These are phyloP conservation scores for Triticum urartu DNA, from an alignment of 176 grass and related monocot genomes.

Conservation along the genomic window DNA sequence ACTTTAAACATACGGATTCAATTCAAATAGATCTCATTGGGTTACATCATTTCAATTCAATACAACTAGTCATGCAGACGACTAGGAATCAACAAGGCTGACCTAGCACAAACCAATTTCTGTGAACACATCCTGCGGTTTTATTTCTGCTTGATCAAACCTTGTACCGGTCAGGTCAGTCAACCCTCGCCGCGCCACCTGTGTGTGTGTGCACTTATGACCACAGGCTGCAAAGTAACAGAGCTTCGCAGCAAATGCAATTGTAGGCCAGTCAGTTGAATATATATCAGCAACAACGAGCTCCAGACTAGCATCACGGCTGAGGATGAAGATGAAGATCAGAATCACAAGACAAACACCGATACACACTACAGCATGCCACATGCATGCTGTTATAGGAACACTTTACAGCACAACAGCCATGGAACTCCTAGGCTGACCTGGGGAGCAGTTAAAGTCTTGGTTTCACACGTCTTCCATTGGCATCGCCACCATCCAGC, in stretches of 20 bases:
- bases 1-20: not conserved
- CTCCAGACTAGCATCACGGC: constrained; percentile 26
- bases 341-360: constrained; percentile 25
- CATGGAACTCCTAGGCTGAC: constrained; percentile 25
- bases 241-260: constrained; percentile 36
- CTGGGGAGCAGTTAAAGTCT: constrained; percentile 49
- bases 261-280: constrained; percentile 41
- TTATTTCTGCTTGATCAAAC: constrained; percentile 27
- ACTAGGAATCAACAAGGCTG: constrained; percentile 31
- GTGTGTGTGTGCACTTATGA: constrained; percentile 31
- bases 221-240: constrained; percentile 29
- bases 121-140: not conserved
- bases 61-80: constrained; percentile 39
- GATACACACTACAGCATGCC: constrained; percentile 34
- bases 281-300: constrained; percentile 40
- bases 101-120: constrained; percentile 24
- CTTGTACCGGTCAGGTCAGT: not conserved
- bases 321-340: constrained; percentile 25
- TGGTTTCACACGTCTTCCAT: constrained; percentile 90
- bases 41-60: constrained; percentile 44
- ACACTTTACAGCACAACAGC: constrained; percentile 52
- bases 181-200: constrained; percentile 18
- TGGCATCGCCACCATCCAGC: constrained; percentile 84
- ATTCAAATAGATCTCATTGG: constrained; percentile 29
- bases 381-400: constrained; percentile 30